Evolutionary conservation across 176 grass and related monocot genomes (phyloP), one percentile per base, ranked within the genome.

Genomic region (Eleusine coracana): DNA sequence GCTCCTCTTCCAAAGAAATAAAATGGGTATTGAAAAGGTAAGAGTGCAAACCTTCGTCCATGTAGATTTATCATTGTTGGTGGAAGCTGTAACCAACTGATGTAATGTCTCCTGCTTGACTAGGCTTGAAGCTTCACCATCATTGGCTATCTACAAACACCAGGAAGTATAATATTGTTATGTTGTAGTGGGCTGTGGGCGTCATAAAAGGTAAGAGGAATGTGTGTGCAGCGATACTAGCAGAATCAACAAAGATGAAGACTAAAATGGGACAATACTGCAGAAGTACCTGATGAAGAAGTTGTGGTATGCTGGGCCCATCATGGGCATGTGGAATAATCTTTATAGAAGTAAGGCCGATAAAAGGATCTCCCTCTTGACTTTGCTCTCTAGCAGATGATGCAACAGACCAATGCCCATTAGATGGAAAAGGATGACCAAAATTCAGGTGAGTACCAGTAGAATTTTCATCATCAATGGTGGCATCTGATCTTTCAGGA

Each of bases 31-130:
- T 83, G 5, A 71, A 82, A 66, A 37, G 13, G 50, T 55, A 63
- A 9, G 60, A 44, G 51, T 82, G 41, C 77, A 82, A 79, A 97
- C 94, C 89, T 97, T 97, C 83, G 83, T 81, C 92, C 94, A 94
- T 78, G 92, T 79, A 71, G 88, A 94, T 29, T 44, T 89, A 54
- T 97, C 88, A 71, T 90, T 89, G 77, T 88, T 77, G n/a, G 40
- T 10, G 16, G 92, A 94, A 82, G 80, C 83, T 87, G 80, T 86
- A 78, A 90, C 50, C 74, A 97, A 89, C 65, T 92, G 94, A 20
- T 97, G 94, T 38, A 94, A 73, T 8, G 83, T 86, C 39, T 90
- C 90, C 46, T 11, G 74, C 85, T 90, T 97, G 28, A 89, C 90
- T 41, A 75, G 51, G 64, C 66, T 82, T 56, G 92, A 90, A 82